phyloP scores from a whole-genome alignment of 345 rosid genomes.

The Lenwebbia sp. region DNA sequence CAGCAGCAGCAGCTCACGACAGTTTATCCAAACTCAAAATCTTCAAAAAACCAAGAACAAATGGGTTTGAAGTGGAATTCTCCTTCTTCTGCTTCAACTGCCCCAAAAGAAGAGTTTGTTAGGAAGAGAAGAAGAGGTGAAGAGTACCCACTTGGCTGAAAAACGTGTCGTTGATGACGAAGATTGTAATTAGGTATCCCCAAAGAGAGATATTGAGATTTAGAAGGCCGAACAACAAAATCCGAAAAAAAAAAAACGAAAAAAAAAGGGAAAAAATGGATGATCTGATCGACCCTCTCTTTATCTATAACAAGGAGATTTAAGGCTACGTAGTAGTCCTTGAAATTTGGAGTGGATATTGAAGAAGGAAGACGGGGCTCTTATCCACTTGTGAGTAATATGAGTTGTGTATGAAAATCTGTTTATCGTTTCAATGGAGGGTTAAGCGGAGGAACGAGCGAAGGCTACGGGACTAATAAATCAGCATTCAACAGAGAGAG shows the following conservation, averaged over 20 bases:
- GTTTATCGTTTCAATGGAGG: slow-evolving; percentile 20
- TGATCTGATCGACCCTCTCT: neutral
- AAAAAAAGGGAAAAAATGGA: neutral
- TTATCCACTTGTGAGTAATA: slow-evolving; percentile 28
- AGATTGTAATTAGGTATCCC: neutral
- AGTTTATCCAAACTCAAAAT: neutral
- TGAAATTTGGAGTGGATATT: slow-evolving; percentile 16
- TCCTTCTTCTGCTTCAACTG: neutral
- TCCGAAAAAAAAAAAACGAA: neutral
- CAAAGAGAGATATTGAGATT: neutral
- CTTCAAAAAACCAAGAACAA: neutral
- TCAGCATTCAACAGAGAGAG: slow-evolving; percentile 30
- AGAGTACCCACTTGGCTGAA: neutral
- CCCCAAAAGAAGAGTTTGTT: neutral
- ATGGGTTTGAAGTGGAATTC: neutral
- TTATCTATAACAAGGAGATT: neutral
- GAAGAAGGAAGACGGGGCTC: slow-evolving; percentile 11
- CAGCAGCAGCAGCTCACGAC: neutral
- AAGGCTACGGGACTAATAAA: slow-evolving; percentile 21
- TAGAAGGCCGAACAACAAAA: neutral
- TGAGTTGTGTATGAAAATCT: neutral
- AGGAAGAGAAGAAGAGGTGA: neutral
- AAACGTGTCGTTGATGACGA: neutral
- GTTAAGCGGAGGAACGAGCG: slow-evolving; percentile 35
- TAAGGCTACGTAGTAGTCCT: neutral